Base-by-base conservation (phyloP, 768 basidiomycete species). In the Agaricus blazei region DNA sequence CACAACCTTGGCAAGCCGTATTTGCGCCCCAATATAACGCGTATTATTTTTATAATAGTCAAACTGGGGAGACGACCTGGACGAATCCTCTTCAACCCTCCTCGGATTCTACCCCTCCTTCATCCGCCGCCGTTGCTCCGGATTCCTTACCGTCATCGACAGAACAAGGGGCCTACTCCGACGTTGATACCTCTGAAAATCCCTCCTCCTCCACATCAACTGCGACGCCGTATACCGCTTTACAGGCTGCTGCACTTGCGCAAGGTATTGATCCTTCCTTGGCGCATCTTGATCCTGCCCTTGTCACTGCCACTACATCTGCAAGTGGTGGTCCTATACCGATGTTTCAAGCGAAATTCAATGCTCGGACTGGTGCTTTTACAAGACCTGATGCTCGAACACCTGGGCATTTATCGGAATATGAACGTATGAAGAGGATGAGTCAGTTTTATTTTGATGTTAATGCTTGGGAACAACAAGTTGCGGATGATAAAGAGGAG, bases 401-500 rank as follows among this genome's bases (percentile, higher is more conserved):
- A 51, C 90, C 91, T 5, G 70, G 79, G 3, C 89, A 91, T 63
- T 67, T 93, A 50, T 87, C 85, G 15, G 91, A 93, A 65, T 89
- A 82, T 60, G 90, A 91, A 60, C 83, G 90, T 4, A 84, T 84
- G 63, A 84, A 85, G 67, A 80, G 91, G 42, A 93, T 93, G 90
- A 90, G 87, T 74, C 80, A 86, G 64, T 88, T 90, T 62, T 93
- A 90, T 69, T 93, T 93, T 59, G 90, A 93, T 59, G 85, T 90
- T 23, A 77, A 75, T n/a, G 78, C 77, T 46, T 93, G 90, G 90
- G 85, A 92, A 68, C 60, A 79, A 51, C 81, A 91, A 28, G 75
- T 89, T 3, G 88, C 81, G 27, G 67, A 75, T 57, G 69, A 69
- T 27, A 69, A 66, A 62, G 71, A 68, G 54, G 78, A 60, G 19